Base-by-base conservation (phyloP, 2,329 filamentous ascomycete genomes). In the Aspergillus puulaauensis region DNA sequence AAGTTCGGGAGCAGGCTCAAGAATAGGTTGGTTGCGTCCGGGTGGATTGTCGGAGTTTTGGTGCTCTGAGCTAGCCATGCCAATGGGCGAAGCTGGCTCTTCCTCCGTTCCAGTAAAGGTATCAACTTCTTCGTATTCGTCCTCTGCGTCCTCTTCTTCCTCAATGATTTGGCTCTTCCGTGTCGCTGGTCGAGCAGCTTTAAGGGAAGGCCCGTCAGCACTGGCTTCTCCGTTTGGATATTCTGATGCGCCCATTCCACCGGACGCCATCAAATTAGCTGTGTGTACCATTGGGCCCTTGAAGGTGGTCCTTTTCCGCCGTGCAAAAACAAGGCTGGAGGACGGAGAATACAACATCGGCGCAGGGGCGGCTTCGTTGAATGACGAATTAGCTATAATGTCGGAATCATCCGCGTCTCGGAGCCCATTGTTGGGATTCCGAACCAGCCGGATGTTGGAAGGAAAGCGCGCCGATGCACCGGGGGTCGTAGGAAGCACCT, bases 401-500 rank as follows among this genome's bases (percentile, higher is more conserved):
- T 60, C 53, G 19, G 59, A 54, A 11, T 72, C 67, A 35, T 65
- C 62, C 7, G 65, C 33, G n/a, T 73, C 70, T 24, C 67, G 66
- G 14, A 62, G 58, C 8, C 66, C 62, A 54, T 66, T 65, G 21
- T 67, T 66, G 31, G 70, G 62, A 15, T 73, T 86, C 31, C 92
- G 86, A 1, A 93, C 90, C 12, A 97, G 80, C 3, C 93, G 88
- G 59, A 97, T 90, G 64, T 93, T 96, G 52, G 87, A 90, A 0
- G 93, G 93, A 67, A 98, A 96, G 1, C 85, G 79, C 15, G 82
- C 80, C 3, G 83, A 78, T n/a, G 75, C 75, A 0, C 89, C 93
- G 0, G 93, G 93, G 0, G 93, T 96, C 0, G 91, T 90, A 1
- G 95, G 93, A 3, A 98, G 85, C n/a, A 98, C 90, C 76, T 98